Conservation (phyloP, 495 filamentous ascomycete species). For the Penicillium canescens region DNA sequence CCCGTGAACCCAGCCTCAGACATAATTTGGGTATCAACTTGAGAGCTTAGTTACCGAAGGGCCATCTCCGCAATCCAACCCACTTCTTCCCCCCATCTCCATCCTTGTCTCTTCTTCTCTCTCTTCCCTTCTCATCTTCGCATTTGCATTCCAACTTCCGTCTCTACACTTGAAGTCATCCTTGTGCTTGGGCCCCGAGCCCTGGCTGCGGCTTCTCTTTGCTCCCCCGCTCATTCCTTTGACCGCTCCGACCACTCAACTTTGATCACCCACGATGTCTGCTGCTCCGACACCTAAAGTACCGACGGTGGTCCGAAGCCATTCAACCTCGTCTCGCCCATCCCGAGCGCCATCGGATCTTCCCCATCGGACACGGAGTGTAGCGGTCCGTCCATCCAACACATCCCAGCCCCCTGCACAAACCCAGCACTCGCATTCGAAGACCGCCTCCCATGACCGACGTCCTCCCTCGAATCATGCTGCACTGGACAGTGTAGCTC, state of each 20-base stretch:
- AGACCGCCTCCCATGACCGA: constrained; percentile 51
- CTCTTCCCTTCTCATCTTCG: constrained; percentile 1
- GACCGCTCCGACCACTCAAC: constrained; percentile 22
- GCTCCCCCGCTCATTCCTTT: constrained; percentile 21
- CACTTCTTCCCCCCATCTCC: constrained; percentile 10
- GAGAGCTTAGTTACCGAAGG: constrained; percentile 5
- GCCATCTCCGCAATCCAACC: constrained; percentile 12
- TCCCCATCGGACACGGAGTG: constrained; percentile 59
- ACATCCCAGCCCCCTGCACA: constrained; percentile 36
- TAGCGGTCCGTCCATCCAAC: constrained; percentile 46
- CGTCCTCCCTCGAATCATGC: constrained; percentile 52
- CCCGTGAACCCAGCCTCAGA: constrained; percentile 8
- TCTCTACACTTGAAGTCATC: background rate
- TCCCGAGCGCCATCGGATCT: constrained; percentile 48
- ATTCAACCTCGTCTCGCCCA: constrained; percentile 56
- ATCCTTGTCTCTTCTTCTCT: constrained; percentile 1
- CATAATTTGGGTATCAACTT: constrained; percentile 15
- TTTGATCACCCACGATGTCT: constrained; percentile 40
- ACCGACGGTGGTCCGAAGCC: constrained; percentile 51
- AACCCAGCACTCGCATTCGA: constrained; percentile 44
- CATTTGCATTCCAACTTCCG: background rate
- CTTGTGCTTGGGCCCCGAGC: constrained; percentile 4
- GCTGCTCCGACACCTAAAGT: constrained; percentile 47
- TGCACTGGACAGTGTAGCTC: constrained; percentile 53
- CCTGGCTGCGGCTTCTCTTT: constrained; percentile 20